phyloP scores from a whole-genome alignment of 169 alveolate species.

The Plasmodium gonderi region DNA sequence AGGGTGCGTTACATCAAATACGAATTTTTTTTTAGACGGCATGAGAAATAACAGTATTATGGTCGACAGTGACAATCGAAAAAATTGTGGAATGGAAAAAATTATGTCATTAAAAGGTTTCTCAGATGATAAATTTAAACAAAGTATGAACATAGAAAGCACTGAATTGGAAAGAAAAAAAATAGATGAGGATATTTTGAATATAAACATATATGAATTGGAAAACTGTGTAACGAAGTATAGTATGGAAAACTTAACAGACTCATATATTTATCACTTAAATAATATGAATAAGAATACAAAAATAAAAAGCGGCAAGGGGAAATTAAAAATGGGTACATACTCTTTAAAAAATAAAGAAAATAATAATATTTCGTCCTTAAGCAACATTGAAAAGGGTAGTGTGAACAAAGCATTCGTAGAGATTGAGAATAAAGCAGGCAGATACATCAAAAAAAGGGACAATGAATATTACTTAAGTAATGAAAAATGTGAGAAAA shows the following conservation, averaged over 20 bases:
- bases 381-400: background rate
- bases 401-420: background rate
- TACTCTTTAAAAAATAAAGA: background rate
- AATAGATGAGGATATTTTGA: background rate
- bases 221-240: background rate
- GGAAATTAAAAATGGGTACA: background rate
- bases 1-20: background rate
- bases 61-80: background rate
- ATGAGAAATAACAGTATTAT: background rate
- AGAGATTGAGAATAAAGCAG: background rate
- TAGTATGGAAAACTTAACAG: background rate
- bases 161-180: background rate
- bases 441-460: background rate
- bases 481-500: background rate
- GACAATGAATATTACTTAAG: background rate
- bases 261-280: conserved; percentile 55
- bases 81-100: background rate
- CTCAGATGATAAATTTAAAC: background rate
- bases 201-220: background rate
- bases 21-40: background rate
- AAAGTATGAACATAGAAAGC: background rate
- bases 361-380: background rate
- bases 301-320: conserved; percentile 18
- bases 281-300: conserved; percentile 15
- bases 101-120: background rate